Base-by-base conservation (phyloP, 179 eudicot species). In the Actinidia polygama region DNA sequence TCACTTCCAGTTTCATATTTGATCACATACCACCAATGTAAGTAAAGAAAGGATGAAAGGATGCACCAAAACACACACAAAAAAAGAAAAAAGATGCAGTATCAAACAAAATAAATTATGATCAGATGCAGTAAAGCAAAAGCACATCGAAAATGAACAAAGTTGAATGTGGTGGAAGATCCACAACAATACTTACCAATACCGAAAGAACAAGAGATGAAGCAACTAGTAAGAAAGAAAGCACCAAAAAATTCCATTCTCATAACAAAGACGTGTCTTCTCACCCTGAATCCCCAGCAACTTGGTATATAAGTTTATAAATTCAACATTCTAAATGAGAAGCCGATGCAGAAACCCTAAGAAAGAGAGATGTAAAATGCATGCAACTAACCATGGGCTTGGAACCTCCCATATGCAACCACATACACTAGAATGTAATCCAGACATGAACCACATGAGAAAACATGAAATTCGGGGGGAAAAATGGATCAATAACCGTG, bases 221-320 rank as follows among this genome's bases (percentile, higher is more conserved):
- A 58, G 63, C 16, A 75, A 54, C n/a, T 50, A 24, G 14, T 23
- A 75, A 75, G 10, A 26, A 30, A 15, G 49, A 64, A 75, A 75
- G 49, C 79, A 75, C 24, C n/a, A 23, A 1, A n/a, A 61, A 67
- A 23, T n/a, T 63, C 7, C 10, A 23, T 44, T 9, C 3, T 62
- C 6, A 78, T 61, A 78, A 64, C 47, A 4, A 36, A 77, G 14
- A 62, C 49, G 40, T 15, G 21, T 49, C 44, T 18, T 23, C 44
- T 47, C 58, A 62, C 80, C 71, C 6, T 14, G 47, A 23, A n/a
- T 63, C 3, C 46, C 47, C 40, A 63, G 15, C 73, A n/a, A 24
- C 79, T 61, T 77, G 68, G 16, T 23, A 67, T 19, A 79, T 18
- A 66, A 30, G 46, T 49, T n/a, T n/a, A n/a, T n/a, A n/a, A n/a